These are phyloP conservation scores for Deinandra increscens DNA, from an alignment of 129 eudicot genomes.

Conservation along the genomic window DNA sequence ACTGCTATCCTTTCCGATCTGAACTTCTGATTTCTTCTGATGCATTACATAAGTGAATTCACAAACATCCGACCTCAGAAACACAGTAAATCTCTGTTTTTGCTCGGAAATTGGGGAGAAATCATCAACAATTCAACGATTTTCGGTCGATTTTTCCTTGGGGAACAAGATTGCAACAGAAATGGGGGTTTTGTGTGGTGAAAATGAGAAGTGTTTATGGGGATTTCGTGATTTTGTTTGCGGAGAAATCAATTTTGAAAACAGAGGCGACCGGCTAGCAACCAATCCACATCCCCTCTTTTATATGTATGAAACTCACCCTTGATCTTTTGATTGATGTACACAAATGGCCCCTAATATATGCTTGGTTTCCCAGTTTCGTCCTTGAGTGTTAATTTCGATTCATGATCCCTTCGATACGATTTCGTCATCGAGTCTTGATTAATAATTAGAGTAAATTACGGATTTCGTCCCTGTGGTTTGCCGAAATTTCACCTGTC, in stretches of 20 bases:
- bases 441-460: no score
- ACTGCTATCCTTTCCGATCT: conserved; percentile 97
- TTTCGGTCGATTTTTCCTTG: background rate
- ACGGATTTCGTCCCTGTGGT: no score
- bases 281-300: background rate
- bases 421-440: no score
- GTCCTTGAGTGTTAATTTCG: background rate
- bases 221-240: conserved; percentile 19
- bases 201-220: conserved; percentile 31
- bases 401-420: no score
- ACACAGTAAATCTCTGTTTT: background rate
- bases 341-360: background rate
- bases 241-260: conserved; percentile 32
- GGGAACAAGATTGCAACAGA: conserved; percentile 14
- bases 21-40: conserved; percentile 98
- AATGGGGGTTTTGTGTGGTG: background rate
- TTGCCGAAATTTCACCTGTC: no score
- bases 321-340: background rate
- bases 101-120: background rate
- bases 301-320: no score
- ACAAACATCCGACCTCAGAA: background rate
- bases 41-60: conserved; percentile 63
- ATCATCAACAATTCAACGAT: background rate
- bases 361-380: background rate
- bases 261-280: conserved; percentile 29